phyloP scores from a whole-genome alignment of 139 green algal species.

The Dunaliella sp. region DNA sequence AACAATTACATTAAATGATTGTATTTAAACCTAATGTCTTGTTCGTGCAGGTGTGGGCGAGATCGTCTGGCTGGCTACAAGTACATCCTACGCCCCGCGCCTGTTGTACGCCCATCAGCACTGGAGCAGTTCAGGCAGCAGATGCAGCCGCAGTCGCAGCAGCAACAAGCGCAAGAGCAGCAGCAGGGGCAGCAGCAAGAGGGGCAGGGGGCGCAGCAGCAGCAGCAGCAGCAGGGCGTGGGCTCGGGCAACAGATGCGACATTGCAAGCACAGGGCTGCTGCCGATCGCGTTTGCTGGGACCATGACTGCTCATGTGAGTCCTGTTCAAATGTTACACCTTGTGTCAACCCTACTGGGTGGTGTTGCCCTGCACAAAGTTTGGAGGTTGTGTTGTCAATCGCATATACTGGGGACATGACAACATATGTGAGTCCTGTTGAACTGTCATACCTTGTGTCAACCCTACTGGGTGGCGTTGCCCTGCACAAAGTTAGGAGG shows the following conservation, averaged over 20 bases:
- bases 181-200: background rate
- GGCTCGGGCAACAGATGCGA: background rate
- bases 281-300: background rate
- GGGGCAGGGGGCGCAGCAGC: no score
- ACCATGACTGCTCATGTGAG: background rate
- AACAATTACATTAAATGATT: no score
- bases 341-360: no score
- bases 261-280: background rate
- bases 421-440: no score
- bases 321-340: no score
- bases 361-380: no score
- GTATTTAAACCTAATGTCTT: no score
- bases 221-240: background rate
- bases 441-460: no score
- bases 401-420: no score
- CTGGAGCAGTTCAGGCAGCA: background rate
- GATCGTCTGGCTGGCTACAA: conserved; percentile 13
- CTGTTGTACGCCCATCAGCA: background rate
- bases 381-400: no score
- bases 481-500: no score
- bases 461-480: no score
- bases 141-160: background rate
- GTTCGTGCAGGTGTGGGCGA: background rate
- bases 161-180: background rate
- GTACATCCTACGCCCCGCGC: conserved; percentile 4